A percentile compares a stretch with the other conserved stretches of the same genome.
Conservation (phyloP, 495 filamentous ascomycete species). For the Daldinia vernicosa region DNA sequence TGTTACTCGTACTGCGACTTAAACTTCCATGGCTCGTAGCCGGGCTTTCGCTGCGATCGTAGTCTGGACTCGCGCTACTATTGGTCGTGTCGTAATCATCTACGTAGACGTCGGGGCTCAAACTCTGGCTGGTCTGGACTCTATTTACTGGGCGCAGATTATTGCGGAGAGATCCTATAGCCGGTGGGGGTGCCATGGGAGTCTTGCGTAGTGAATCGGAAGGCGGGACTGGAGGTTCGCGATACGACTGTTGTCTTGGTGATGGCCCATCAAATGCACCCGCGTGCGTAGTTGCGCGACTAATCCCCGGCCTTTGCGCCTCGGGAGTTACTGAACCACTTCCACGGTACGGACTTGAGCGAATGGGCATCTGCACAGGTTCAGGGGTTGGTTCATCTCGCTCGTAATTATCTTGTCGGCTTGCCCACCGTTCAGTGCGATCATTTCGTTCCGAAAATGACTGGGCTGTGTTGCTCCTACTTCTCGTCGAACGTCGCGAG, state of each 20-base stretch:
- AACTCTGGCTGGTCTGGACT: slow-evolving; percentile 63
- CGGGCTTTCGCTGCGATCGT: slow-evolving; percentile 68
- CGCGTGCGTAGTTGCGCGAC: slow-evolving; percentile 60
- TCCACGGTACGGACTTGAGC: slow-evolving; percentile 56
- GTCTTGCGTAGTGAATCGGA: slow-evolving; percentile 46
- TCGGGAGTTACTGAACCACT: slow-evolving; percentile 59
- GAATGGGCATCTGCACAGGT: slow-evolving; percentile 68
- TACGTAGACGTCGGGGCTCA: slow-evolving; percentile 66
- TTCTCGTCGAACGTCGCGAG: slow-evolving; percentile 48
- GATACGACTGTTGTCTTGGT: slow-evolving; percentile 30
- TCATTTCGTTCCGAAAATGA: slow-evolving; percentile 55
- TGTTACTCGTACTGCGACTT: slow-evolving; percentile 62
- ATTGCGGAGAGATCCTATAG: slow-evolving; percentile 50
- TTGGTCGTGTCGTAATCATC: slow-evolving; percentile 71
- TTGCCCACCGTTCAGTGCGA: slow-evolving; percentile 46
- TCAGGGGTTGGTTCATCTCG: slow-evolving; percentile 50
- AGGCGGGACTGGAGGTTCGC: slow-evolving; percentile 42
- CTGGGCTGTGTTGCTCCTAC: slow-evolving; percentile 58
- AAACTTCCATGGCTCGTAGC: slow-evolving; percentile 69
- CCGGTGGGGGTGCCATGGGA: slow-evolving; percentile 42
- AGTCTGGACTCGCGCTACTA: slow-evolving; percentile 66
- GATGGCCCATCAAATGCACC: slow-evolving; percentile 47
- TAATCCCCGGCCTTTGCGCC: slow-evolving; percentile 48
- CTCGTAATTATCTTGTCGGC: slow-evolving; percentile 48
- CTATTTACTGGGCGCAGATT: slow-evolving; percentile 55